Evolutionary conservation across 2,329 filamentous ascomycete genomes (phyloP), one percentile per base, ranked within the genome.

Genomic region (Boeremia lycopersici): DNA sequence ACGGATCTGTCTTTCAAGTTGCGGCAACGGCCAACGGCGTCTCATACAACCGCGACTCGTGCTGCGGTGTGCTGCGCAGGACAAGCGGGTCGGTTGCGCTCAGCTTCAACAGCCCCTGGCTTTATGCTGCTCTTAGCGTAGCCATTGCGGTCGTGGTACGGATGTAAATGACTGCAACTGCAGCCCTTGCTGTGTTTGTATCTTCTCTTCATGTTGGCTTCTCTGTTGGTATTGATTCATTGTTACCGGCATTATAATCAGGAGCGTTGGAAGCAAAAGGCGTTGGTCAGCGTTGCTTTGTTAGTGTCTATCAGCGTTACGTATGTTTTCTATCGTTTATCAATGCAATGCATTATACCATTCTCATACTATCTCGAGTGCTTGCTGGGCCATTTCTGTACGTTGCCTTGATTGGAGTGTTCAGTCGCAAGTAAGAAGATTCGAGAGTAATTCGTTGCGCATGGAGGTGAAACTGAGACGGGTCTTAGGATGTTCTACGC

Each of bases 21-120:
- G 72, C 72, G 3, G 72, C 73, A 8, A 56, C 31, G 1, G 83
- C 85, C 64, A 93, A 93, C 15, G 58, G 59, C 26, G 68, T 71
- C 1, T 43, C 56, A 3, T 73, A 67, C 26, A 53, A 67, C 11
- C 53, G 56, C 7, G 39, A 49, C 1, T 55, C 57, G 3, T 72
- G 67, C 44, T 73, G 70, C 42, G 67, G 68, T 17, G 43, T 49
- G 7, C n/a, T 53, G 25, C 38, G 42, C 19, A 43, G n/a, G 8
- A 28, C 36, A 15, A 49, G 41, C 25, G 26, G 46, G 9, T 46
- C 42, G 7, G 42, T 12, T 10, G 6, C 10, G 31, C 36, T 45
- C 7, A 31, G 19, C 8, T 1, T 45, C 1, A 7, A 25, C 2
- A 31, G 12, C n/a, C 42, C 47, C 6, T 55, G 35, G 47, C 19